A percentile compares a stretch with the other conserved stretches of the same genome.
Conservation (phyloP, 495 filamentous ascomycete genomes). For the Neurospora terricola region DNA sequence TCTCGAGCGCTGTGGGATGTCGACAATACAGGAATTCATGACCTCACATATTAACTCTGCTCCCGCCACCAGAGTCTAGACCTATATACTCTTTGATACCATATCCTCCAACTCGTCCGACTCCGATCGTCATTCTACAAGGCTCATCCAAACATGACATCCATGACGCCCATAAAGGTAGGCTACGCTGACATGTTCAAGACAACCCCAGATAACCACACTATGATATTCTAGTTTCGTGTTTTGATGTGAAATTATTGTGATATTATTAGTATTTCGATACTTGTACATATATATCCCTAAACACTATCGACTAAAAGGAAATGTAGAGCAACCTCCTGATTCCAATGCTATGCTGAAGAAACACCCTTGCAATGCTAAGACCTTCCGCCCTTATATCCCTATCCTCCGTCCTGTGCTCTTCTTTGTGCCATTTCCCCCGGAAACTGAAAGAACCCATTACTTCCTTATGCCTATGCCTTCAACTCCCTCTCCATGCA, state of each 20-base stretch:
- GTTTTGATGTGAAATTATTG: neutral
- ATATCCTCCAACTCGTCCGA: neutral
- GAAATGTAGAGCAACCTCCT: neutral
- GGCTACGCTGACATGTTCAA: neutral
- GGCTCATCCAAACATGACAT: neutral
- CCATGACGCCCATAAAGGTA: neutral
- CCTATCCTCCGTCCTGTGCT: neutral
- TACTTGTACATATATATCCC: neutral
- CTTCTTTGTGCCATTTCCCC: neutral
- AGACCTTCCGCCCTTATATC: neutral
- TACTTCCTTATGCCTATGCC: slow-evolving; percentile 16
- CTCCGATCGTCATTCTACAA: neutral
- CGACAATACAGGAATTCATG: neutral
- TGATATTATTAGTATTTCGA: neutral
- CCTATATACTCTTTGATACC: neutral
- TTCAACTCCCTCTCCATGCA: slow-evolving; percentile 44
- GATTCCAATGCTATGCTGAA: neutral
- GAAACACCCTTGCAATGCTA: neutral
- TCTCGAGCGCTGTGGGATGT: neutral
- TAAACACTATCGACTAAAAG: neutral
- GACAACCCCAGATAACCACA: neutral
- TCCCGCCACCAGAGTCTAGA: neutral
- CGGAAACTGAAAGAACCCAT: neutral
- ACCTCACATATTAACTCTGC: neutral
- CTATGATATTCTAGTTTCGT: neutral